Evolutionary conservation across 495 filamentous ascomycete species (phyloP).

Genomic region (Lepraria neglecta): DNA sequence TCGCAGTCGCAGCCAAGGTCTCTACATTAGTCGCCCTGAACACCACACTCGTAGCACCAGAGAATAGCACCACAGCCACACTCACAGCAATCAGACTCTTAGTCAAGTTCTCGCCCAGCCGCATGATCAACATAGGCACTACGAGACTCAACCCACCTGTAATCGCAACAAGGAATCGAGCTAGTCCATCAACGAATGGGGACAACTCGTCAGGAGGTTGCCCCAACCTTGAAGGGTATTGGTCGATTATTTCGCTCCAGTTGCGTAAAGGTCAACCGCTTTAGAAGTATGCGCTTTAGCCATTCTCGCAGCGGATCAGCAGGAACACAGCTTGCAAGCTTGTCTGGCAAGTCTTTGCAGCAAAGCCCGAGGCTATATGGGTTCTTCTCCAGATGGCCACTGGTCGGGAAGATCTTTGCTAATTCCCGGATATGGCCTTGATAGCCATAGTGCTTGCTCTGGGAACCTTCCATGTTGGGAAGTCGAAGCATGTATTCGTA

Average conservation of each 20-base stretch:
- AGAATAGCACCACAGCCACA: not conserved
- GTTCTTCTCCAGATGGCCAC: no score
- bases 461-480: no score
- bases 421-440: no score
- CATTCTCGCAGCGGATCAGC: not conserved
- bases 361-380: no score
- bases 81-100: not conserved
- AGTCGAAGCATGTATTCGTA: no score
- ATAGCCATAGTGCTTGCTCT: no score
- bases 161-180: not conserved
- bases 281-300: not conserved
- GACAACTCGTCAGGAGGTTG: not conserved
- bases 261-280: not conserved
- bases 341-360: no score
- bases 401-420: no score
- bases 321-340: no score
- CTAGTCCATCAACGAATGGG: not conserved
- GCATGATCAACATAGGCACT: not conserved
- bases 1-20: constrained; percentile 13
- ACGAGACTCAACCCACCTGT: not conserved
- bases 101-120: not conserved
- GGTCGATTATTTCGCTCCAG: not conserved
- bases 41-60: not conserved
- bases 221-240: no score
- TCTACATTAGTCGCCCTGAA: constrained; percentile 6